Evolutionary conservation across 129 eudicot genomes (phyloP).

Genomic region (Sambucus nigra): DNA sequence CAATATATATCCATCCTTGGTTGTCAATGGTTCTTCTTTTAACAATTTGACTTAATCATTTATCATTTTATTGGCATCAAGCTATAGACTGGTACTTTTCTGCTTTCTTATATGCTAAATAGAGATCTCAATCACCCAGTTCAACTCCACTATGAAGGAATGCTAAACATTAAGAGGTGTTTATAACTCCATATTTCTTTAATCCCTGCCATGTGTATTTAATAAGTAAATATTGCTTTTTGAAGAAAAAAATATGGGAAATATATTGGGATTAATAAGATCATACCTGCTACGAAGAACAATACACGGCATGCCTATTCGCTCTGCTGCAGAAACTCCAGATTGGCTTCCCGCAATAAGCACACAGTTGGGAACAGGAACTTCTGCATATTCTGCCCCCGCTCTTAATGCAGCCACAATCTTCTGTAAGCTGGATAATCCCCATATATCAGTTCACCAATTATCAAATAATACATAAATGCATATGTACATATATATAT

Average conservation of each 20-base stretch:
- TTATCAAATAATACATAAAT: no score
- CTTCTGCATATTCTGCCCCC: conserved; percentile 78
- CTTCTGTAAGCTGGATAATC: conserved; percentile 47
- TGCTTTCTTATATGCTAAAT: no score
- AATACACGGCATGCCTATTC: conserved; percentile 85
- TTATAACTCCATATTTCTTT: background rate
- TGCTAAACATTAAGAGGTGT: background rate
- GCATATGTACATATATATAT: no score
- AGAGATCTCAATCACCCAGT: no score
- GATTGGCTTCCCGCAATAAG: conserved; percentile 83
- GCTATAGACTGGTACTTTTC: no score
- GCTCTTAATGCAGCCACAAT: conserved; percentile 75
- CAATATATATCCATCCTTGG: no score
- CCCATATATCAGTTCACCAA: no score
- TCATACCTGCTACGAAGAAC: conserved; percentile 83
- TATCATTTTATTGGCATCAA: no score
- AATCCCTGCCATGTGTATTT: background rate
- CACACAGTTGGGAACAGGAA: conserved; percentile 54
- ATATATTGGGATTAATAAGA: background rate
- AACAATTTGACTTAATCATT: no score
- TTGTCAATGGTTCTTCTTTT: no score
- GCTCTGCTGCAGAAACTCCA: conserved; percentile 88
- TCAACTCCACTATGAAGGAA: no score
- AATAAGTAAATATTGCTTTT: background rate
- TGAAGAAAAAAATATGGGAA: background rate